Evolutionary conservation across 192 early-diverging fungal species (phyloP), one percentile per base, ranked within the genome.

Genomic region (Podila horticola): DNA sequence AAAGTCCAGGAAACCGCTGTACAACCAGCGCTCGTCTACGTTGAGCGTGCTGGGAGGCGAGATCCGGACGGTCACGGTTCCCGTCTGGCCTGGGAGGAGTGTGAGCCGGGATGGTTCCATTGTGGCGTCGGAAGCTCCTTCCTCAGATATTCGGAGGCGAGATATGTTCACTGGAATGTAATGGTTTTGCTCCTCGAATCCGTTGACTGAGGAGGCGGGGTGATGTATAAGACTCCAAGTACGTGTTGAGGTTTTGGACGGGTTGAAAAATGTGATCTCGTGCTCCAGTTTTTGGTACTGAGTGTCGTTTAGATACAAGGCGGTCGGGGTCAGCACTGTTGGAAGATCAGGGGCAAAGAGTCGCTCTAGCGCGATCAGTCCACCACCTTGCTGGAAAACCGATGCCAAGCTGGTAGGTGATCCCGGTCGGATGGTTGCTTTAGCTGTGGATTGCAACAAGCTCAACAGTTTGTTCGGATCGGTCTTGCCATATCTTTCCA

Each of bases 341-440:
- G 88, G 86, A 1, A 87, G 66, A 8, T 67, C 77, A 36, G 91
- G 58, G 1, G 93, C 85, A 34, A 86, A 74, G 19, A 72, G 59
- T 24, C 33, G 51, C 64, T 86, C 88, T 41, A 94, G 70, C 71
- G 95, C 87, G 9, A 97, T 84, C 9, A 95, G 84, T 7, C 95
- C 95, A 31, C 83, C 84, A 4, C 92, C 93, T 75, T 92, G 90
- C 33, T 76, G 84, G 58, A 88, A 83, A 10, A 92, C 91, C 29
- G 93, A 90, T 7, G 59, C 50, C 36, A 79, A 52, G 7, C 75
- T 69, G 1, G 58, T 63, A 0, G 17, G 41, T 0, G 69, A 72
- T 2, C 75, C 67, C 9, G 75, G 69, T 13, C 52, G 55, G 38
- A 69, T 29, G 2, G 75, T 79, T 1, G 55, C 48, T 5, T 55